Evolutionary conservation across 2,329 filamentous ascomycete genomes (phyloP), one percentile per base, ranked within the genome.

Genomic region (Amphichorda felina): DNA sequence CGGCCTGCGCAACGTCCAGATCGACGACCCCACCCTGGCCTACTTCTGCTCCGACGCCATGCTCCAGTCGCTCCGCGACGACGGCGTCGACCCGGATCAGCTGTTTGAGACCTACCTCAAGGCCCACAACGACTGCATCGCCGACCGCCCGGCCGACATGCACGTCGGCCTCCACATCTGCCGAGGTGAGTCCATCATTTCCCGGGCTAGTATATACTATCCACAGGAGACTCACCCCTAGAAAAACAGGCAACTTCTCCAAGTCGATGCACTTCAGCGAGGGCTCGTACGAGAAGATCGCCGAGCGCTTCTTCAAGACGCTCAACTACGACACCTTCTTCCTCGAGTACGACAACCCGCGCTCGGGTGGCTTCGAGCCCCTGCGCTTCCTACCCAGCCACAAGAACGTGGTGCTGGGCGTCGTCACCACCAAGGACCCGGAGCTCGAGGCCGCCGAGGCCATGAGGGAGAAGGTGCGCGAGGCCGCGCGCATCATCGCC

Each of bases 121-220:
- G 52, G 72, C 81, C 45, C 83, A 85, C 64, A 85, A 85, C 50
- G 75, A 80, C 51, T 78, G 73, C 51, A 68, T 83, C 45, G 59
- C 63, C 19, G 63, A 66, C 42, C 65, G 75, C 1, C 78, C 79
- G 0, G 56, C 61, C 5, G 79, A 81, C 44, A 69, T 85, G 55
- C 78, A 84, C 46, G 61, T 84, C 3, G 81, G 81, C 13, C 70
- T 86, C 9, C 82, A 86, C 53, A 61, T 85, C 40, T 61, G 58
- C 50, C 45, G 58, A 47, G 56, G 50, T 55, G 22, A 36, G 45
- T 38, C 13, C 21, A 17, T 19, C 29, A 11, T n/a, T 30, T 7
- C 21, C 32, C n/a, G n/a, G n/a, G n/a, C 22, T 14, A n/a, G n/a
- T n/a, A n/a, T n/a, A n/a, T n/a, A n/a, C n/a, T n/a, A n/a, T n/a